These are phyloP conservation scores for Aristolochia contorta DNA, from an alignment of 164 flowering plant genomes.

Conservation along the genomic window DNA sequence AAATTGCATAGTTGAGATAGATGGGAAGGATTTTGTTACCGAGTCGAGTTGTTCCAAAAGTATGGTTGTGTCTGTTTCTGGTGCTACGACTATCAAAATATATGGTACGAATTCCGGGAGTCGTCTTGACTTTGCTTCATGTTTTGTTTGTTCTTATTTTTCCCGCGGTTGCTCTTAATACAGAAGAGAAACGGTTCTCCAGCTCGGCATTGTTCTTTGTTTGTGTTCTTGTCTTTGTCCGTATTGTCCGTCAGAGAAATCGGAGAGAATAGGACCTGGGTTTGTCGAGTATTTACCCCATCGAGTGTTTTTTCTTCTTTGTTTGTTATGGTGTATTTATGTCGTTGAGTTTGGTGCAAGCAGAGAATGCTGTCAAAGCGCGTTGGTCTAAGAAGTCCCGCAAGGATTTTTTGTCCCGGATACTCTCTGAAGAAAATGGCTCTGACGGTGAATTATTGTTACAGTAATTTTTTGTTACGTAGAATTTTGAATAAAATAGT, in stretches of 20 bases:
- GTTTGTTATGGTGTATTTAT: background rate
- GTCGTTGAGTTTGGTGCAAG: background rate
- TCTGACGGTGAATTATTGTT: background rate
- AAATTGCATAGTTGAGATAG: slow-evolving; percentile 40
- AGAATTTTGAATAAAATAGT: background rate
- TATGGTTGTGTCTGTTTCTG: slow-evolving; percentile 31
- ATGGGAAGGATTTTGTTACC: slow-evolving; percentile 29
- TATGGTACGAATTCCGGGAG: slow-evolving; percentile 24
- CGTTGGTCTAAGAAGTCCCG: background rate
- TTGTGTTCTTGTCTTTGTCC: background rate
- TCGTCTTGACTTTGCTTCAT: background rate
- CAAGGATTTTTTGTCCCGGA: slow-evolving; percentile 2
- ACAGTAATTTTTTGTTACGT: background rate
- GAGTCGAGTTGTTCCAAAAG: slow-evolving; percentile 14
- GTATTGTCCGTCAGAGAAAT: background rate
- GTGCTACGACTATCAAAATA: slow-evolving; percentile 28
- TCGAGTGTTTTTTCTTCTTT: background rate
- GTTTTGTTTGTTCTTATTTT: background rate
- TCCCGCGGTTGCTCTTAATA: background rate
- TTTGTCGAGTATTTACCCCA: no score
- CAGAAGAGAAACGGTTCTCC: background rate
- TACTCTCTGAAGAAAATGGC: background rate
- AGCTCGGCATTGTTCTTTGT: background rate
- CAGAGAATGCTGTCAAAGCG: background rate
- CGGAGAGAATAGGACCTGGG: no score